Evolutionary conservation across 1,139 yeast genomes (phyloP).

Genomic region (Oligophagozyma castellii): DNA sequence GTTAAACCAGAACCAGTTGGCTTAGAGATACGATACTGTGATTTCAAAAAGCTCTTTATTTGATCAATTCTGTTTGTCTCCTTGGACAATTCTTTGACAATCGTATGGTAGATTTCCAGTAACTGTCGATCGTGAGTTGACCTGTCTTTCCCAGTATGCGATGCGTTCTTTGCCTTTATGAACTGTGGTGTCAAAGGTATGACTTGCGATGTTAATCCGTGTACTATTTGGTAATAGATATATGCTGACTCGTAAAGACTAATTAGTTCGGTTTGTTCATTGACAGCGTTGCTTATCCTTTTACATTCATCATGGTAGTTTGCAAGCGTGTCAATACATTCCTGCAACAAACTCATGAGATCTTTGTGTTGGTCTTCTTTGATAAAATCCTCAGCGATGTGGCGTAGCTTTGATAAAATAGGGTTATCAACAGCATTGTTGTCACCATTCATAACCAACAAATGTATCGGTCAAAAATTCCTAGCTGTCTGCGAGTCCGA

Average conservation of each 20-base stretch:
- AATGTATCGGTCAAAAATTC: too few relatives aligned
- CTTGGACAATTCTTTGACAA: constrained; percentile 17
- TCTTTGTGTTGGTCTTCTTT: constrained; percentile 4
- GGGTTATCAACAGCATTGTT: too few relatives aligned
- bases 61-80: constrained; percentile 15
- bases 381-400: constrained; percentile 2
- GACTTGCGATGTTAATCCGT: constrained; percentile 14
- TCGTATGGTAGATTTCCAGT: constrained; percentile 19
- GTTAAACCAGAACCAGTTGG: constrained; percentile 7
- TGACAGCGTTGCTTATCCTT: constrained; percentile 6
- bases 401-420: too few relatives aligned
- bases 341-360: constrained; percentile 12
- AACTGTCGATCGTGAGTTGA: constrained; percentile 9
- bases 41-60: constrained; percentile 8
- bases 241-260: constrained; percentile 18
- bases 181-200: constrained; percentile 18
- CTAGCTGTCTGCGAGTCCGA: too few relatives aligned
- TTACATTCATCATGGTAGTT: constrained; percentile 14
- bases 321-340: constrained; percentile 14
- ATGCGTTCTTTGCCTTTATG: constrained; percentile 6
- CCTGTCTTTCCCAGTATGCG: constrained; percentile 6
- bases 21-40: background rate
- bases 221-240: constrained; percentile 20
- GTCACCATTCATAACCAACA: too few relatives aligned
- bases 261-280: constrained; percentile 4